Base-by-base conservation (phyloP, 192 early-diverging fungal species). In the Phycomyces nitens region DNA sequence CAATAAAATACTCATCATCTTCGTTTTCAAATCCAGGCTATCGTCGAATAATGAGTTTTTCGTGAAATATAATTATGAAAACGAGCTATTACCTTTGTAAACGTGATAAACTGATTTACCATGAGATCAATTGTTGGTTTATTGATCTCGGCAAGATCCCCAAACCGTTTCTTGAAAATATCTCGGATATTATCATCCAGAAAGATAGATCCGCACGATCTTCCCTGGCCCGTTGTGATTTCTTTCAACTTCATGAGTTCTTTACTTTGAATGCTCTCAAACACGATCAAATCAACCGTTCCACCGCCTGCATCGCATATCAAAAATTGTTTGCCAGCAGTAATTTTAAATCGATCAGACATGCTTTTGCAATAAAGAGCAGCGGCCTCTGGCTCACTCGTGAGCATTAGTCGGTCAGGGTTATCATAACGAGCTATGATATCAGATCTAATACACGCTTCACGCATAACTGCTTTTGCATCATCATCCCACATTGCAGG, bases 221-320 rank as follows among this genome's bases (percentile, higher is more conserved):
- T 72, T n/a, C 79, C 79, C 8, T 68, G 60, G 10, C 81, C 74
- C 38, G 75, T 71, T 15, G 81, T 80, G 23, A 75, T 63, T 58
- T 83, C 81, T 21, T 73, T 72, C 1, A 83, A 49, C 22, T 66
- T 55, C 21, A 63, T 62, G 14, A 54, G 61, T 15, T 58, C 60
- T 24, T 62, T 60, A 23, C 69, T 57, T 22, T 40, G 21, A 7
- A 15, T 42, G n/a, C 78, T 66, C 62, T 81, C 73, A 71, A 81
- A 81, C 27, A 76, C 76, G 18, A 81, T 82, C 51, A 82, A 52
- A 68, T 82, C 80, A 15, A 82, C 77, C 0, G 80, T 82, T 26
- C 80, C 80, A 27, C 80, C 80, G 56, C 80, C 80, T 20, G 77
- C 77, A 60, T 82, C 80, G 24, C 77, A 78, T 34, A 82, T 73